Percentiles rank a stretch among this genome's conserved stretches.
Conservation (phyloP, 352 stramenopile genomes). For the Phytophthora quininea region DNA sequence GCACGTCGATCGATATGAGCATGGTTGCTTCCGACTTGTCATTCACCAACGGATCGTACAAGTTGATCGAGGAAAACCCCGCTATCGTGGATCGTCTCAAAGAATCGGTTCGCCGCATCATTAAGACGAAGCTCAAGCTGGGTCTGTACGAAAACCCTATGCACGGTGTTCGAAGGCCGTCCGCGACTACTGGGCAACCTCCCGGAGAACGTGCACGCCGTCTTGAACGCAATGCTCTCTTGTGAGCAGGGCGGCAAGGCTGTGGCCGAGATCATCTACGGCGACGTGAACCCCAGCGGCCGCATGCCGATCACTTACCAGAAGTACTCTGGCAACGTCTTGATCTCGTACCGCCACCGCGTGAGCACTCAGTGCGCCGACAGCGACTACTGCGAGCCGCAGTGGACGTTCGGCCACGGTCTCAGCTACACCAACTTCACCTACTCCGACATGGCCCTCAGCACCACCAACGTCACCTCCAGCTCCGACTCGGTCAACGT, state of each 20-base stretch:
- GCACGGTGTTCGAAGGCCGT: slow-evolving; percentile 58
- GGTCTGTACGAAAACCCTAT: slow-evolving; percentile 66
- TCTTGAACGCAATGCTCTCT: slow-evolving; percentile 71
- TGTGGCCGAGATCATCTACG: slow-evolving; percentile 68
- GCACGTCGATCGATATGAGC: slow-evolving; percentile 89
- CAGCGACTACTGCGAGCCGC: slow-evolving; percentile 41
- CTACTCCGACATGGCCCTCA: slow-evolving; percentile 40
- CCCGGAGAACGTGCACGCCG: slow-evolving; percentile 47
- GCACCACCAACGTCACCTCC: slow-evolving; percentile 21
- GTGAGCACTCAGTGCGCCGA: slow-evolving; percentile 31
- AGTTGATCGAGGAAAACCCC: slow-evolving; percentile 37
- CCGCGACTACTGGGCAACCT: slow-evolving; percentile 59
- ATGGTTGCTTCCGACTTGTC: slow-evolving; percentile 68
- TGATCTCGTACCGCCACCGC: neutral
- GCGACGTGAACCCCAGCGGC: neutral
- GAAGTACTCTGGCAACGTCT: slow-evolving; percentile 32
- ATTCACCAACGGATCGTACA: slow-evolving; percentile 42
- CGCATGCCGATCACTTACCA: slow-evolving; percentile 60
- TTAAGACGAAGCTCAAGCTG: slow-evolving; percentile 70
- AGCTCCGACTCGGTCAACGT: slow-evolving; percentile 28
- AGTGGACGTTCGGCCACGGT: slow-evolving; percentile 56
- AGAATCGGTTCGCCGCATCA: slow-evolving; percentile 54
- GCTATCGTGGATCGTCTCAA: slow-evolving; percentile 46
- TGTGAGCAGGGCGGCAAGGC: slow-evolving; percentile 66
- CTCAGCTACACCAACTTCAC: slow-evolving; percentile 64